phyloP scores from a whole-genome alignment of 148 eudicot genomes.

The Silene uniflora region DNA sequence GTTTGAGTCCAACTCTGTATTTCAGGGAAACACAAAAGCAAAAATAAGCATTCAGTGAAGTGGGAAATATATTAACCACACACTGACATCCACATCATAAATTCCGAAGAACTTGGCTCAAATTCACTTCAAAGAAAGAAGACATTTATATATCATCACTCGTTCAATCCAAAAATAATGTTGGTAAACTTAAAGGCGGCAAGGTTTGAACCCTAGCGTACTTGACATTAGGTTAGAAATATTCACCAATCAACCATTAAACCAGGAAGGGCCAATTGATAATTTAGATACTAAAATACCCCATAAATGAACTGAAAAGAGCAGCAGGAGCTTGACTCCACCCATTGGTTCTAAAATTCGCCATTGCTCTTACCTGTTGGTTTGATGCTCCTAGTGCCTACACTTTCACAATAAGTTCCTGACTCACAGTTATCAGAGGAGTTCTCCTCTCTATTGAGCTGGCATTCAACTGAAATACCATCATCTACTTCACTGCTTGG shows the following conservation, averaged over 20 bases:
- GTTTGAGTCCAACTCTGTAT: conserved; percentile 1
- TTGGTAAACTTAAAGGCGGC: too few species aligned
- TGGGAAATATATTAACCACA: neutral
- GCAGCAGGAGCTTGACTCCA: neutral
- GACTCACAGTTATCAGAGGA: conserved; percentile 3
- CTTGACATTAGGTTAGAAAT: too few species aligned
- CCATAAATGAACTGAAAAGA: neutral
- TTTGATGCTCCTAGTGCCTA: neutral
- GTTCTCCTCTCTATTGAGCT: neutral
- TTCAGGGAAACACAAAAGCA: neutral
- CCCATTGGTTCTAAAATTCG: neutral
- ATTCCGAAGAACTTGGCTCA: neutral
- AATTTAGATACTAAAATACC: neutral
- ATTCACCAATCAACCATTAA: too few species aligned
- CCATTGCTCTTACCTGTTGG: conserved; percentile 10
- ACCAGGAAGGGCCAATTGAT: neutral
- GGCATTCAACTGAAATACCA: conserved; percentile 1
- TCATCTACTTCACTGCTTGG: conserved; percentile 1
- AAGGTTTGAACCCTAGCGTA: too few species aligned
- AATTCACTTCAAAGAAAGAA: neutral
- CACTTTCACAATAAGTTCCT: neutral
- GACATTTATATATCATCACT: neutral
- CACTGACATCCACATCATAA: neutral
- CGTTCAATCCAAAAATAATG: too few species aligned
- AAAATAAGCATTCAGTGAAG: neutral